These are phyloP conservation scores for Triticum dicoccoides DNA, from an alignment of 176 grass and related monocot species.

Conservation along the genomic window DNA sequence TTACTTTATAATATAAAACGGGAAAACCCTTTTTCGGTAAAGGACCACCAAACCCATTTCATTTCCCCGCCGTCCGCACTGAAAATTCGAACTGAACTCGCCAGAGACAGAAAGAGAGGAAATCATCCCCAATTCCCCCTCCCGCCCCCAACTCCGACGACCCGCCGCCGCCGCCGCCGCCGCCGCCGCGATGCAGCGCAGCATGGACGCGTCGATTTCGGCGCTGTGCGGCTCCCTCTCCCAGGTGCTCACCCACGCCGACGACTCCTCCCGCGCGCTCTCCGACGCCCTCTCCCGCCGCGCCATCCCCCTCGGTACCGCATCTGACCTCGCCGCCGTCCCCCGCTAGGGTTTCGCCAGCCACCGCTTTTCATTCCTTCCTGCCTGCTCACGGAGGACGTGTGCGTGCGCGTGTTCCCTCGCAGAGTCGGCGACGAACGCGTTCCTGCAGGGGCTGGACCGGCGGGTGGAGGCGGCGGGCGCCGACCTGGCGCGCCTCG, in stretches of 20 bases:
- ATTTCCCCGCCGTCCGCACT: neutral
- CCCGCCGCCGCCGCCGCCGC: neutral
- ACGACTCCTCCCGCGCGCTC: slow-evolving; percentile 57
- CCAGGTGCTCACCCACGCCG: slow-evolving; percentile 49
- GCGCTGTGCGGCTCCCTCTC: slow-evolving; percentile 56
- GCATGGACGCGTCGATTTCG: slow-evolving; percentile 61
- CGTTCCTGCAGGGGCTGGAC: slow-evolving; percentile 66
- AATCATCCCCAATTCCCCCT: neutral
- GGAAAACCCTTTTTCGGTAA: no score
- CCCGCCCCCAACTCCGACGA: slow-evolving; percentile 22
- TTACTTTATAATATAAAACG: no score
- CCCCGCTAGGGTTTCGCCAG: neutral
- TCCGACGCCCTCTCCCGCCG: slow-evolving; percentile 60
- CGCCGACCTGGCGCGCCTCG: slow-evolving; percentile 61
- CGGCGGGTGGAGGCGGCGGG: slow-evolving; percentile 36
- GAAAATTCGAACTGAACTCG: neutral
- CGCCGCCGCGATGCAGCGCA: neutral
- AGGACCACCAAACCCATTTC: neutral
- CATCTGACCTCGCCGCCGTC: neutral
- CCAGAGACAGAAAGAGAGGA: neutral
- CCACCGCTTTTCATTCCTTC: neutral
- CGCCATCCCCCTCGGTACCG: slow-evolving; percentile 66
- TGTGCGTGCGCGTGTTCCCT: no score
- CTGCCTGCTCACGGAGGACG: neutral
- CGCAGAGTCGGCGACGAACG: slow-evolving; percentile 58